phyloP scores from a whole-genome alignment of 2,329 filamentous ascomycete genomes.

The Colletotrichum camelliae region DNA sequence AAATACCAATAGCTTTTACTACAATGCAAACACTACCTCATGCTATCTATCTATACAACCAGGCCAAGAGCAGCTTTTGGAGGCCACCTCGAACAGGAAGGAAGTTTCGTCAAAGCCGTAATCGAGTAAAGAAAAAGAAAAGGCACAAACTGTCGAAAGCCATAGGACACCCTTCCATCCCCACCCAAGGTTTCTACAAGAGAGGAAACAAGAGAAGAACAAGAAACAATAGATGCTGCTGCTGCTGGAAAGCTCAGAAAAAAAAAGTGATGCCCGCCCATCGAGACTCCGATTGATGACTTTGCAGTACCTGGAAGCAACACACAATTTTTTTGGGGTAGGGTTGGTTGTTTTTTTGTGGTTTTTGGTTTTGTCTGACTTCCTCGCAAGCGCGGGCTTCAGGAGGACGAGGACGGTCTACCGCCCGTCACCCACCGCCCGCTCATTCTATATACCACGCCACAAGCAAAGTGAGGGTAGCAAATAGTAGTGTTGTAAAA shows the following conservation, averaged over 20 bases:
- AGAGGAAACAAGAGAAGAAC: neutral
- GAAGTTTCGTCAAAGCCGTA: neutral
- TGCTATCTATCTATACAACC: constrained; percentile 17
- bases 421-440: neutral
- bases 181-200: neutral
- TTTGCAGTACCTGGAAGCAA: neutral
- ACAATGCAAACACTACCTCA: constrained; percentile 15
- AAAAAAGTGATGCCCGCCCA: neutral
- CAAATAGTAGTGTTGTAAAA: constrained; percentile 11
- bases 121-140: neutral
- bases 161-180: neutral
- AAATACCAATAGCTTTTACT: constrained; percentile 20
- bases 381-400: neutral
- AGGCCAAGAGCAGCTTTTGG: neutral
- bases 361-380: neutral
- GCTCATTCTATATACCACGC: constrained; percentile 17
- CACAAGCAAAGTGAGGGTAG: constrained; percentile 17
- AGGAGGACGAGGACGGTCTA: neutral
- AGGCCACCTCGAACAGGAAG: neutral
- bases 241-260: neutral
- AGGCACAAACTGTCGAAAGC: neutral
- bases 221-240: neutral
- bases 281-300: neutral
- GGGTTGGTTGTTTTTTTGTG: neutral
- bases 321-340: neutral